Base-by-base conservation (phyloP, 495 filamentous ascomycete genomes). In the Neurospora tetrasperma region DNA sequence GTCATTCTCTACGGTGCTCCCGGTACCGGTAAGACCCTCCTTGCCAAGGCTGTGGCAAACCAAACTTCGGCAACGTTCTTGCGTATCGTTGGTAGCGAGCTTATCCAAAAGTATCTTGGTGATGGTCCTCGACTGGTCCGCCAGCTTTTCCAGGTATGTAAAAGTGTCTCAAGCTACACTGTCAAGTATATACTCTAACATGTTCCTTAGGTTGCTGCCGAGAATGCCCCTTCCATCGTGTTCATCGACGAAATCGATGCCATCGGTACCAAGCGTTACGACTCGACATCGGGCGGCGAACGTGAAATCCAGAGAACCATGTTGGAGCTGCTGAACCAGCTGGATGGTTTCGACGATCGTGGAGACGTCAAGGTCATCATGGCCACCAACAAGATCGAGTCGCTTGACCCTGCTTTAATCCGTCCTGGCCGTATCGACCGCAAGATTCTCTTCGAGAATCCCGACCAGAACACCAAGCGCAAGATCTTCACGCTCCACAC, bases 401-500 rank as follows among this genome's bases (percentile, higher is more conserved):
- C 94, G 4, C 86, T 99, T 38, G 96, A 99, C 77, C 96, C 96
- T 66, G 96, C 96, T 68, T 86, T 99, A 75, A 99, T 99, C 80
- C 91, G 96, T 74, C 96, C 96, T 69, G 96, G 96, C 76, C 93
- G 96, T 89, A 99, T 99, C 79, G 96, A 99, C 82, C 91, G 96
- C 68, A 99, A 99, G 87, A 98, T 99, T 82, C 87, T 99, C 71
- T 99, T 99, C 74, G 96, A 99, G 87, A 98, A 96, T 82, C 96
- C 96, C 31, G 96, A 99, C 82, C 96, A 98, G 88, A 94, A 94
- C 82, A 99, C 96, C 71, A 99, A 99, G 88, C 93, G 94, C 86
- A 99, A 99, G 90, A 99, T 99, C 79, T 99, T 99, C 84, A 93
- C 91, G 35, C 90, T 99, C n/a, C 96, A 99, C 84, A 99, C 96